Conservation (phyloP, 768 basidiomycete species). For the Suillus cothurnatus region DNA sequence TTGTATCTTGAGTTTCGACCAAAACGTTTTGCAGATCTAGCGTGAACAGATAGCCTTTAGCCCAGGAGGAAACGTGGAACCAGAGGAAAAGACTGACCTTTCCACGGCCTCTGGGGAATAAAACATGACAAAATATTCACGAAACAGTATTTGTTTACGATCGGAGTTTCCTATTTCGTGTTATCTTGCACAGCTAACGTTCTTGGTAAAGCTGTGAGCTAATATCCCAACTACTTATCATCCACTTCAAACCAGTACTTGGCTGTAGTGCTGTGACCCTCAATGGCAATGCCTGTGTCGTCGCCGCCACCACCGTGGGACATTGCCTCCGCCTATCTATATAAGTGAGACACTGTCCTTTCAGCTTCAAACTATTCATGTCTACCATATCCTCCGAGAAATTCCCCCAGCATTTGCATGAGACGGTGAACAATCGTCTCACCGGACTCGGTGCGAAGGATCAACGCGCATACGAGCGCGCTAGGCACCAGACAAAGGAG, state of each 20-base stretch:
- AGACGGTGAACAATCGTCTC: constrained; percentile 18
- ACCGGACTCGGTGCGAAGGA: constrained; percentile 27
- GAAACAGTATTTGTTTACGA: background rate
- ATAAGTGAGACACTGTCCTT: constrained; percentile 25
- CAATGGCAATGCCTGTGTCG: background rate
- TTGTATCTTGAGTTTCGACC: too few relatives aligned
- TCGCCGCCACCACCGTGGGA: constrained; percentile 16
- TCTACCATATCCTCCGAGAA: constrained; percentile 29
- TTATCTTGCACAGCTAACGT: too few relatives aligned
- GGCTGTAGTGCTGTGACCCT: background rate
- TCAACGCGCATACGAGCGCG: constrained; percentile 35
- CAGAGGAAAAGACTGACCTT: too few relatives aligned
- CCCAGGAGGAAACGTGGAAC: too few relatives aligned
- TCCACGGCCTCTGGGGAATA: too few relatives aligned
- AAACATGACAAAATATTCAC: too few relatives aligned
- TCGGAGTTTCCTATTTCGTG: background rate
- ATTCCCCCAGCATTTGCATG: constrained; percentile 23
- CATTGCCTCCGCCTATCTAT: constrained; percentile 22
- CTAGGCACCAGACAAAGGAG: constrained; percentile 35
- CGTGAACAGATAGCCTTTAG: too few relatives aligned
- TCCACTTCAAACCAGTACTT: background rate
- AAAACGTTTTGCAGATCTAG: too few relatives aligned
- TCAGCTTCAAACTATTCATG: constrained; percentile 20
- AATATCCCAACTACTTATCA: background rate
- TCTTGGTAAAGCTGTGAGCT: constrained; percentile 11